Evolutionary conservation across 1,284 basidiomycete species (phyloP).

Genomic region (Microbotryum lychnidis-dioicae): DNA sequence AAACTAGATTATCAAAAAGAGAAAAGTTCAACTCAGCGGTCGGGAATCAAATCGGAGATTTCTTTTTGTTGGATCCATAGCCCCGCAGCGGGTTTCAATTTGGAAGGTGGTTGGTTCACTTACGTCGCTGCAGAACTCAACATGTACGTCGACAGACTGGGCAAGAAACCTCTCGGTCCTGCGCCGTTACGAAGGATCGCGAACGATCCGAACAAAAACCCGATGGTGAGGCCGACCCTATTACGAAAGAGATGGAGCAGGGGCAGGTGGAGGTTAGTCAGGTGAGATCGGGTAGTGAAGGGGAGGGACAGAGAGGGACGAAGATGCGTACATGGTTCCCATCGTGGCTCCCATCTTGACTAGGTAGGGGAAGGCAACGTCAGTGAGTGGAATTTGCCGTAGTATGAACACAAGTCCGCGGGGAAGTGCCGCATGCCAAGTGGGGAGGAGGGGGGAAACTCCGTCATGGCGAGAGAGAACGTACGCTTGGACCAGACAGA

Average conservation of each 20-base stretch:
- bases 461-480: not conserved
- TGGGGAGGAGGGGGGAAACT: not conserved
- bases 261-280: not conserved
- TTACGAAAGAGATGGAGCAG: not conserved
- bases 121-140: slow-evolving; percentile 70
- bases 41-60: not conserved
- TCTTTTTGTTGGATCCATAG: not conserved
- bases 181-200: slow-evolving; percentile 77
- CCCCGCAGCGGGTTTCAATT: not conserved
- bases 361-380: not conserved
- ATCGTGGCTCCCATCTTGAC: slow-evolving; percentile 26
- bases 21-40: no score
- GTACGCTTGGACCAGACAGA: slow-evolving; percentile 19
- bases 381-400: not conserved
- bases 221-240: slow-evolving; percentile 76
- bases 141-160: slow-evolving; percentile 91
- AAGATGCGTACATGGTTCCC: slow-evolving; percentile 10
- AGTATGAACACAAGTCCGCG: not conserved
- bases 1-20: slow-evolving; percentile 35
- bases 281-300: not conserved
- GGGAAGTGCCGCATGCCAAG: not conserved
- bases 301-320: not conserved
- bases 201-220: slow-evolving; percentile 89
- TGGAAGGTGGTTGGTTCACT: not conserved
- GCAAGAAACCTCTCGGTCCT: slow-evolving; percentile 73